These are phyloP conservation scores for Fraxinus albicans DNA, from an alignment of 305 asterid species.

Conservation along the genomic window DNA sequence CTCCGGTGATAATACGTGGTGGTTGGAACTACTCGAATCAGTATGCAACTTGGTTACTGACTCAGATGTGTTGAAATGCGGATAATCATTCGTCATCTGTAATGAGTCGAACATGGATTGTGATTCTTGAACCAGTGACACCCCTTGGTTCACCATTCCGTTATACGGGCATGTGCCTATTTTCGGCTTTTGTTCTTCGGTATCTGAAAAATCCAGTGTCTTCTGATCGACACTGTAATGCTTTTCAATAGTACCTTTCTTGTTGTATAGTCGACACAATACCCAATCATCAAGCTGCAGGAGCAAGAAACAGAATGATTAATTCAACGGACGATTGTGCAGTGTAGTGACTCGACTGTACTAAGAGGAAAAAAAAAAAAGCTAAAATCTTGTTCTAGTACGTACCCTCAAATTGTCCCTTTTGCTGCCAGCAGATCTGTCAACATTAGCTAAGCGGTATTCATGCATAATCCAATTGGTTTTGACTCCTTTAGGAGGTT, in stretches of 20 bases:
- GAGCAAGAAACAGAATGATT: conserved; percentile 4
- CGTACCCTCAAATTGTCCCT: conserved; percentile 36
- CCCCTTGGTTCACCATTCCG: background rate
- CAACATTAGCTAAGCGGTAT: conserved; percentile 43
- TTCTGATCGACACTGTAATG: conserved; percentile 20
- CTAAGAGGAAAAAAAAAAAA: background rate
- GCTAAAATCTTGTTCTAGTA: background rate
- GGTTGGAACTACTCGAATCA: conserved; percentile 36
- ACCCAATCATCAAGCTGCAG: conserved; percentile 50
- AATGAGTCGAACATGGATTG: background rate
- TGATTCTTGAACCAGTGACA: conserved; percentile 3
- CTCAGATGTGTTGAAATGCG: conserved; percentile 20
- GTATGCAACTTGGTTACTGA: conserved; percentile 30
- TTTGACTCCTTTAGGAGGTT: conserved; percentile 39
- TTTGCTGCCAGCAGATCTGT: conserved; percentile 36
- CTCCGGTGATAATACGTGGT: conserved; percentile 20
- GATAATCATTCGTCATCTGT: conserved; percentile 12
- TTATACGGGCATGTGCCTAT: background rate
- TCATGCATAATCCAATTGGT: conserved; percentile 53
- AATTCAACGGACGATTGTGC: background rate
- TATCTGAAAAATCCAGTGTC: conserved; percentile 29
- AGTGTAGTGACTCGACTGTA: background rate
- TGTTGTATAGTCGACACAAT: conserved; percentile 46
- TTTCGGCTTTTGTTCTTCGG: conserved; percentile 33
- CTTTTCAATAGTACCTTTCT: conserved; percentile 38